These are phyloP conservation scores for Phaeosphaeriaceae sp. DNA, from an alignment of 2,329 filamentous ascomycete species.

Conservation along the genomic window DNA sequence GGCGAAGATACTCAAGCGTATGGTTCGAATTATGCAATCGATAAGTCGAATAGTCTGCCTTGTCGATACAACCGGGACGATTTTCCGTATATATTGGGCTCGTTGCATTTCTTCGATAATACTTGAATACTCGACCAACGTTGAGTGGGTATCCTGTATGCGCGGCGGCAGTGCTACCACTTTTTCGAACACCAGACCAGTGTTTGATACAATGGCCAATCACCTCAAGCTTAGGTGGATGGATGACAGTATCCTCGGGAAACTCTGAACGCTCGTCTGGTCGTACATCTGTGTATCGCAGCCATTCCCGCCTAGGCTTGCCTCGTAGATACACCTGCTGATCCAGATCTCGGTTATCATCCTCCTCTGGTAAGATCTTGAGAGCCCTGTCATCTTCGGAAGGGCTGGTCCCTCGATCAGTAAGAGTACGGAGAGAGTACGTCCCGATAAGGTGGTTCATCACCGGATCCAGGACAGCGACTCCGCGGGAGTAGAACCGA, in stretches of 20 bases:
- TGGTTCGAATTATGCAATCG: not conserved
- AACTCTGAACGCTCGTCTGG: not conserved
- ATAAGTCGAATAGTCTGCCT: not conserved
- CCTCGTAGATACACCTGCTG: not conserved
- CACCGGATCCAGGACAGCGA: constrained; percentile 29
- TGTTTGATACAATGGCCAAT: constrained; percentile 20
- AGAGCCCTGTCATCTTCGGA: not conserved
- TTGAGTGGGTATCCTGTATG: constrained; percentile 21
- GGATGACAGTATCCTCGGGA: constrained; percentile 6
- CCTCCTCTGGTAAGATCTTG: too few relatives aligned
- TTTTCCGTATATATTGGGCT: not conserved
- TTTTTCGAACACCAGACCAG: constrained; percentile 19
- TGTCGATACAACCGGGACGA: not conserved
- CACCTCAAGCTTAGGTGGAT: constrained; percentile 18
- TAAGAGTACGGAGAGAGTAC: constrained; percentile 11
- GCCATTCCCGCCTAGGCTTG: not conserved
- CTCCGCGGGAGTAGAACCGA: constrained; percentile 16
- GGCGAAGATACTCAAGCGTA: not conserved
- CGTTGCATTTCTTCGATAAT: constrained; percentile 1
- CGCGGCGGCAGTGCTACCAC: constrained; percentile 11
- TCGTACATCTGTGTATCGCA: not conserved
- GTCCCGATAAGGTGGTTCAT: constrained; percentile 24
- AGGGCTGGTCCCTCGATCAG: not conserved
- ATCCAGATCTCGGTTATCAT: too few relatives aligned
- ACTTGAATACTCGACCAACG: constrained; percentile 4